Evolutionary conservation across 2,329 filamentous ascomycete species (phyloP).

Genomic region (Coniochaeta sp.): DNA sequence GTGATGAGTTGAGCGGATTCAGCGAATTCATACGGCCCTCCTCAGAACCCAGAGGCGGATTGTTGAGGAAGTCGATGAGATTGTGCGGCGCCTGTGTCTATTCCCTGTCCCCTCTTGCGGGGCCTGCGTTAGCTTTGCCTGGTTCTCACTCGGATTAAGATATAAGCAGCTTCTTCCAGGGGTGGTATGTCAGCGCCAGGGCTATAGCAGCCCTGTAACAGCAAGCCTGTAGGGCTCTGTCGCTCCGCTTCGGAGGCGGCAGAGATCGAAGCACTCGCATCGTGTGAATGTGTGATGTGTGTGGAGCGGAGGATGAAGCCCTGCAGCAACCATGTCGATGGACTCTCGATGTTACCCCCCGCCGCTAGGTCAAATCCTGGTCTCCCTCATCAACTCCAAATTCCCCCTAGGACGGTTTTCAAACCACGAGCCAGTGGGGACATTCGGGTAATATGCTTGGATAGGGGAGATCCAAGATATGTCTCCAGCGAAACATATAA

Average conservation of each 20-base stretch:
- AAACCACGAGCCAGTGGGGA: background rate
- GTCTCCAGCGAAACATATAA: background rate
- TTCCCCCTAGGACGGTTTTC: background rate
- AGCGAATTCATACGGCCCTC: conserved; percentile 37
- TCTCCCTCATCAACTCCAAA: background rate
- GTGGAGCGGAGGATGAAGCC: conserved; percentile 4
- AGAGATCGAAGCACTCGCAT: conserved; percentile 1
- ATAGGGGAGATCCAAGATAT: background rate
- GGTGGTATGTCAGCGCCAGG: background rate
- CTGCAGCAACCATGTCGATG: background rate
- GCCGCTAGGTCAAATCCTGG: background rate
- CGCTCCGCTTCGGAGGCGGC: background rate
- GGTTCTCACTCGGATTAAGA: background rate
- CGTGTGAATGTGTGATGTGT: conserved; percentile 3
- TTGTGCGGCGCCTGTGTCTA: conserved; percentile 17
- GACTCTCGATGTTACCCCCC: background rate
- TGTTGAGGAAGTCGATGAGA: conserved; percentile 20
- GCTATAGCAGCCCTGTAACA: background rate
- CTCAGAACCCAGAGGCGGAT: conserved; percentile 26
- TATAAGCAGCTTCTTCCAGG: background rate
- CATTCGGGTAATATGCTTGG: background rate
- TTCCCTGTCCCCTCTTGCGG: conserved; percentile 7
- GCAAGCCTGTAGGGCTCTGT: background rate
- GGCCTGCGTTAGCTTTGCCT: conserved; percentile 12
- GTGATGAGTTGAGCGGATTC: conserved; percentile 30